phyloP scores from a whole-genome alignment of 2,329 filamentous ascomycete genomes.

The Berkeleyomyces basicola region DNA sequence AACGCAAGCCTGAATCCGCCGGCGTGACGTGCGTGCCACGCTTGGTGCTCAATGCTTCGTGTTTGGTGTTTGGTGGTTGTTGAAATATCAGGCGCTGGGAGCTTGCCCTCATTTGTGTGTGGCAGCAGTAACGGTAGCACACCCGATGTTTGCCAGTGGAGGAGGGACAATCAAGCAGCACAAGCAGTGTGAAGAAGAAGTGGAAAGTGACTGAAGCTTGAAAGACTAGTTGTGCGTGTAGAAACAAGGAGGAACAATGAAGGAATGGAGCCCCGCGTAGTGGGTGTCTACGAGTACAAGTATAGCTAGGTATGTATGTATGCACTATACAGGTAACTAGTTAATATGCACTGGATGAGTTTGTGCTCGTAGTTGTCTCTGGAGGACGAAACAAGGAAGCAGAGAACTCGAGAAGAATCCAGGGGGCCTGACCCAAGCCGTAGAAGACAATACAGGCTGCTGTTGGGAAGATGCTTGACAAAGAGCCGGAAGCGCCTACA shows the following conservation, averaged over 20 bases:
- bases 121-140: no score
- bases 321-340: no score
- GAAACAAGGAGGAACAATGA: background rate
- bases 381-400: no score
- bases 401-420: no score
- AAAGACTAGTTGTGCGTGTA: background rate
- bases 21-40: background rate
- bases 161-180: background rate
- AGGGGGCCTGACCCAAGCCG: no score
- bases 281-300: background rate
- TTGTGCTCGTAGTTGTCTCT: no score
- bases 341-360: no score
- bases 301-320: no score
- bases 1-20: background rate
- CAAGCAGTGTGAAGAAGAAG: background rate
- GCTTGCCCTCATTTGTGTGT: no score
- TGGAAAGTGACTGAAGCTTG: background rate
- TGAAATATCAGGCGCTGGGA: no score
- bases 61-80: background rate
- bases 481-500: background rate
- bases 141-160: no score
- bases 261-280: background rate
- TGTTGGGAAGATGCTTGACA: background rate
- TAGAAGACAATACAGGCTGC: no score
- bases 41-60: background rate